phyloP scores from a whole-genome alignment of 73 alveolate species.

The Paramecium caudatum region DNA sequence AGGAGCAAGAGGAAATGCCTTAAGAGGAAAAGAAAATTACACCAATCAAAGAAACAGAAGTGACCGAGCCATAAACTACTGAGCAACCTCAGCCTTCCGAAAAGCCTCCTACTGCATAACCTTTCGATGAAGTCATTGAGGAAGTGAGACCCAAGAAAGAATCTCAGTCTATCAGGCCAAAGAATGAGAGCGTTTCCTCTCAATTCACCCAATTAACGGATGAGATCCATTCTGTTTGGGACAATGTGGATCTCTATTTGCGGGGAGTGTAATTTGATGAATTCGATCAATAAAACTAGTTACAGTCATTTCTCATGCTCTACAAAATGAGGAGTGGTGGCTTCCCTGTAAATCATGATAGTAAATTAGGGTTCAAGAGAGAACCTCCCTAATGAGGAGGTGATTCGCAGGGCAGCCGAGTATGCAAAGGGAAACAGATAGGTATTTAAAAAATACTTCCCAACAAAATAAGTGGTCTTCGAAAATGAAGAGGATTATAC shows the following conservation, averaged over 20 bases:
- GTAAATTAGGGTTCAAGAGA: conserved; percentile 61
- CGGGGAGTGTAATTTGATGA: conserved; percentile 64
- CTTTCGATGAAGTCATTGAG: neutral
- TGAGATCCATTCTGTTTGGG: conserved; percentile 61
- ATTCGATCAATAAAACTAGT: neutral
- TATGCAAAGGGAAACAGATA: conserved; percentile 32
- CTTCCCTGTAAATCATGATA: conserved; percentile 8
- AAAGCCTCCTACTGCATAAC: no score
- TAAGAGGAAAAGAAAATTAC: neutral
- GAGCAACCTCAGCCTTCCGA: no score
- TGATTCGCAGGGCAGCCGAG: conserved; percentile 28
- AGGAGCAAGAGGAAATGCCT: neutral
- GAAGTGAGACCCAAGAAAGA: conserved; percentile 46
- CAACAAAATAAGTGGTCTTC: conserved; percentile 40
- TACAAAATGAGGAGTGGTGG: conserved; percentile 65
- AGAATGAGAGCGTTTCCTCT: conserved; percentile 47
- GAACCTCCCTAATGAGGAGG: conserved; percentile 62
- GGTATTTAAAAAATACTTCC: conserved; percentile 58
- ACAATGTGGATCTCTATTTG: conserved; percentile 48
- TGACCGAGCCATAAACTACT: no score
- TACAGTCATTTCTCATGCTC: neutral
- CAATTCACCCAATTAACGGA: conserved; percentile 51
- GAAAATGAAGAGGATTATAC: conserved; percentile 50
- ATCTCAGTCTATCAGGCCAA: conserved; percentile 22
- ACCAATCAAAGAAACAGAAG: no score